Evolutionary conservation across 2,329 filamentous ascomycete species (phyloP).

Genomic region (Aspergillus japonicus): DNA sequence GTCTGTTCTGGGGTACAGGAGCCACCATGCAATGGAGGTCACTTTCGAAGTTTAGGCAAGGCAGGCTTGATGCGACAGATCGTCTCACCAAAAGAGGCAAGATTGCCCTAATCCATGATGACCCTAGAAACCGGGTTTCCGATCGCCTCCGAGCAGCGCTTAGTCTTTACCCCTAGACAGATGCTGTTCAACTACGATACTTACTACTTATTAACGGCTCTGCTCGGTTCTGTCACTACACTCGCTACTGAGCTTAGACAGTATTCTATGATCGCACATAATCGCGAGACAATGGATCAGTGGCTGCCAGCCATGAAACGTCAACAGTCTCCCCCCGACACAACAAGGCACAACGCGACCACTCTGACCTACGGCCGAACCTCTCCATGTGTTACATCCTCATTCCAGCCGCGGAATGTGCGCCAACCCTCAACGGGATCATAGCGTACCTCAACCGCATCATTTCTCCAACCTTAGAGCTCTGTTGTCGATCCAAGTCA

Average conservation of each 20-base stretch:
- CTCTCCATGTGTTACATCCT: neutral
- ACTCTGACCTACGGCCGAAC: neutral
- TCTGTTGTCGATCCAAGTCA: neutral
- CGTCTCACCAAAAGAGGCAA: neutral
- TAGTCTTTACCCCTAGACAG: no score
- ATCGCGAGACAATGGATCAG: no score
- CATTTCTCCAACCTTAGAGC: neutral
- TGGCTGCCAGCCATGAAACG: no score
- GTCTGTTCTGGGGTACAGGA: no score
- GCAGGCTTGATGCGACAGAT: neutral
- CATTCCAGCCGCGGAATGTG: neutral
- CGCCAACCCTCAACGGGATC: neutral
- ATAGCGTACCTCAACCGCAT: no score
- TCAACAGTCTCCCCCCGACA: neutral
- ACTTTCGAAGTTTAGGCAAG: no score
- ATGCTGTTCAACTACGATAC: no score
- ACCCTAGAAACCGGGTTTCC: neutral
- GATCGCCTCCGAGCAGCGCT: neutral
- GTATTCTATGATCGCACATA: no score
- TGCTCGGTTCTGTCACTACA: no score
- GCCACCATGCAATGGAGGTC: no score
- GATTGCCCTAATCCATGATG: neutral
- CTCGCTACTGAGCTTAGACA: no score
- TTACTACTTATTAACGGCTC: no score
- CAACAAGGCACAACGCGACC: neutral